A percentile compares a stretch with the other conserved stretches of the same genome.
These are phyloP conservation scores for Amphicarpaea edgeworthii DNA, from an alignment of 306 rosid species.

Conservation along the genomic window DNA sequence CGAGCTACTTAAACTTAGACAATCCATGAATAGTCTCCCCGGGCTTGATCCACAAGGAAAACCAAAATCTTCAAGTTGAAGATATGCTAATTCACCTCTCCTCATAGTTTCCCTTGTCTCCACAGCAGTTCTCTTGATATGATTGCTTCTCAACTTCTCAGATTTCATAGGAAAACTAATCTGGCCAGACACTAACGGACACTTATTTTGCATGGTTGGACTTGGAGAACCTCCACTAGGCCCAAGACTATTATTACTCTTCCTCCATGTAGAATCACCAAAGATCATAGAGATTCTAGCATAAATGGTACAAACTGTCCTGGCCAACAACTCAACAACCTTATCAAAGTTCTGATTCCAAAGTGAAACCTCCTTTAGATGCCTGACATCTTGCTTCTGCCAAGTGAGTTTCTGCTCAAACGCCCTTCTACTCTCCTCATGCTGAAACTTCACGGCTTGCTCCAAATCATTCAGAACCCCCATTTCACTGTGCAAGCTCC, in stretches of 20 bases:
- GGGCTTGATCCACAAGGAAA: constrained; percentile 91
- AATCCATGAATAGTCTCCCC: constrained; percentile 91
- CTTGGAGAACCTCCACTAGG: constrained; percentile 57
- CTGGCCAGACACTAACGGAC: constrained; percentile 47
- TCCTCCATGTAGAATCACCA: constrained; percentile 60
- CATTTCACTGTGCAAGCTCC: constrained; percentile 78
- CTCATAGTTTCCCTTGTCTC: constrained; percentile 54
- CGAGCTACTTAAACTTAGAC: constrained; percentile 86
- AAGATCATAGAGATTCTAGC: constrained; percentile 70
- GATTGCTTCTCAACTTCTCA: constrained; percentile 57
- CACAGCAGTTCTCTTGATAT: constrained; percentile 45
- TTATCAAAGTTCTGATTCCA: constrained; percentile 94
- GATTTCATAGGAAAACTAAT: constrained; percentile 46
- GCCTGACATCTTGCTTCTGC: constrained; percentile 91
- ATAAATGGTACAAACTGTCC: constrained; percentile 89
- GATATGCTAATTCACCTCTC: constrained; percentile 64
- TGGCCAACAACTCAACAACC: constrained; percentile 91
- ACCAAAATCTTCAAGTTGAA: constrained; percentile 72
- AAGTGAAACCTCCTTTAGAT: constrained; percentile 80
- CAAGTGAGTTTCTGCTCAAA: constrained; percentile 85
- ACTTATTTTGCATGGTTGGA: constrained; percentile 47
- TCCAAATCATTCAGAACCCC: constrained; percentile 93
- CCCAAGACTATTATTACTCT: constrained; percentile 37
- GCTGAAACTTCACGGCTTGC: constrained; percentile 77
- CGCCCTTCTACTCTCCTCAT: constrained; percentile 78